phyloP scores from a whole-genome alignment of 352 stramenopile genomes.

The Globisporangium cederbergense region DNA sequence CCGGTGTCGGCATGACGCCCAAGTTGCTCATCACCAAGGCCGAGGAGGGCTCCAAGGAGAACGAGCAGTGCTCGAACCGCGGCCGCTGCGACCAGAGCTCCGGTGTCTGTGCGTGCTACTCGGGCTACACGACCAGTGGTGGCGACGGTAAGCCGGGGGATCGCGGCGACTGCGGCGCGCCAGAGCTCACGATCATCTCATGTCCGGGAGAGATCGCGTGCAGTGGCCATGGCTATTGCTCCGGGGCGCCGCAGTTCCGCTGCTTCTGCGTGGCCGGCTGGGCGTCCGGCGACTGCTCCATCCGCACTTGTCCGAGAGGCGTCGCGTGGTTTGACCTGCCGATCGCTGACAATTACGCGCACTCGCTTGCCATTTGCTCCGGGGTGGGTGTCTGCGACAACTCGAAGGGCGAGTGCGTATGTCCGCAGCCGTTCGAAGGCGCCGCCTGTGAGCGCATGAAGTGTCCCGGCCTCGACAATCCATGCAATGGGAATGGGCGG shows the following conservation, averaged over 20 bases:
- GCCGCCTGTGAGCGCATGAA: slow-evolving; percentile 67
- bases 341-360: slow-evolving; percentile 44
- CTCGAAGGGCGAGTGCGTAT: slow-evolving; percentile 60
- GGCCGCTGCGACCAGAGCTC: slow-evolving; percentile 63
- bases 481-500: slow-evolving; percentile 60
- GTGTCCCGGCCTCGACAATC: slow-evolving; percentile 51
- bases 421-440: slow-evolving; percentile 56
- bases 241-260: slow-evolving; percentile 56
- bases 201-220: slow-evolving; percentile 62
- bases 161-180: slow-evolving; percentile 68
- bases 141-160: slow-evolving; percentile 47
- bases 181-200: slow-evolving; percentile 41
- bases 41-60: slow-evolving; percentile 89
- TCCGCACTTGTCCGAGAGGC: slow-evolving; percentile 56
- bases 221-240: slow-evolving; percentile 76
- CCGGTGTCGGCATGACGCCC: slow-evolving; percentile 43
- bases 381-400: slow-evolving; percentile 65
- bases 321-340: slow-evolving; percentile 74
- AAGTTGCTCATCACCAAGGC: slow-evolving; percentile 47
- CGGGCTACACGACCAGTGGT: slow-evolving; percentile 72
- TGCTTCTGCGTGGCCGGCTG: slow-evolving; percentile 62
- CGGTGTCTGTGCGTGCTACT: slow-evolving; percentile 86
- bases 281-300: slow-evolving; percentile 66
- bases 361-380: slow-evolving; percentile 54
- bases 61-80: slow-evolving; percentile 76